These are phyloP conservation scores for Pseudohalonectria lignicola DNA, from an alignment of 2,329 filamentous ascomycete species.

Conservation along the genomic window DNA sequence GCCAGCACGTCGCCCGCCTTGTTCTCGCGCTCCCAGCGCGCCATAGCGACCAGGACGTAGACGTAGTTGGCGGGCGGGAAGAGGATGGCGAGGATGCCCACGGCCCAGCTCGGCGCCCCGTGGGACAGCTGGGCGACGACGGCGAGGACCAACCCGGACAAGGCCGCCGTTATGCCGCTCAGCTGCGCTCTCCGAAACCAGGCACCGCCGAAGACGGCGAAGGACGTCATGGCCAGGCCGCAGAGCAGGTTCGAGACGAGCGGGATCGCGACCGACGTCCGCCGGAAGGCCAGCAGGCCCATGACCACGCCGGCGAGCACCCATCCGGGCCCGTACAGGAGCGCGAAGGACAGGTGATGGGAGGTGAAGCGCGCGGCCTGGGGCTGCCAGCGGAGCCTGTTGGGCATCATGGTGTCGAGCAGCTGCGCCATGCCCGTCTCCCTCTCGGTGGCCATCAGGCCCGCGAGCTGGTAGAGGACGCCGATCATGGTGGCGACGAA, in stretches of 20 bases:
- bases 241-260: slow-evolving; percentile 64
- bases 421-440: slow-evolving; percentile 82
- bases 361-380: slow-evolving; percentile 69
- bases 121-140: slow-evolving; percentile 71
- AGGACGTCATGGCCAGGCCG: slow-evolving; percentile 69
- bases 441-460: slow-evolving; percentile 74
- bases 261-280: slow-evolving; percentile 53
- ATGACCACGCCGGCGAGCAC: slow-evolving; percentile 61
- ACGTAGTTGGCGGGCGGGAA: slow-evolving; percentile 87
- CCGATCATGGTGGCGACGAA: slow-evolving; percentile 74
- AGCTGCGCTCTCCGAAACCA: slow-evolving; percentile 84
- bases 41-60: slow-evolving; percentile 65
- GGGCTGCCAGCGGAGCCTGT: slow-evolving; percentile 60
- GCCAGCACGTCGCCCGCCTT: slow-evolving; percentile 49
- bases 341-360: slow-evolving; percentile 68
- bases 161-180: slow-evolving; percentile 68
- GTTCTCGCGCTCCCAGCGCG: slow-evolving; percentile 60
- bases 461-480: slow-evolving; percentile 77
- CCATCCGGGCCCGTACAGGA: slow-evolving; percentile 77
- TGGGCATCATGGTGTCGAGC: slow-evolving; percentile 86
- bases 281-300: slow-evolving; percentile 49
- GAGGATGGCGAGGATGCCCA: slow-evolving; percentile 60
- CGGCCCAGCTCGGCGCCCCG: slow-evolving; percentile 48
- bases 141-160: slow-evolving; percentile 63
- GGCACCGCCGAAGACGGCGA: slow-evolving; percentile 69